phyloP scores from a whole-genome alignment of 2,329 filamentous ascomycete species.

The Sclerotinia spermophila region DNA sequence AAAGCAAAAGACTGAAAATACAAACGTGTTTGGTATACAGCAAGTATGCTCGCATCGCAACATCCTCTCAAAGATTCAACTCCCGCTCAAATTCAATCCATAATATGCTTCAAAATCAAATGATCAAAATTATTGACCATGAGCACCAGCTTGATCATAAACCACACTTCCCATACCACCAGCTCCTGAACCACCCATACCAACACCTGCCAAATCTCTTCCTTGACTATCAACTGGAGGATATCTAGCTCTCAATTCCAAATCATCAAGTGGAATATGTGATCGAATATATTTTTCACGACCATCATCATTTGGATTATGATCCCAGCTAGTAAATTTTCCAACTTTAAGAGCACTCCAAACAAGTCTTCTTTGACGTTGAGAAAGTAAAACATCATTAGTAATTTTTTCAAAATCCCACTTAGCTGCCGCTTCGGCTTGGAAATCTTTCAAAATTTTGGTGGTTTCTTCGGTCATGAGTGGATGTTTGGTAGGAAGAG shows the following conservation, averaged over 20 bases:
- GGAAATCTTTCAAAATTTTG: conserved; percentile 57
- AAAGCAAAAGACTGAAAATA: not conserved
- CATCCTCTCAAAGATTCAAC: not conserved
- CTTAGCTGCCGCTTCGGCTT: conserved; percentile 66
- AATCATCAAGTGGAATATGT: conserved; percentile 73
- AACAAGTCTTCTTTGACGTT: conserved; percentile 73
- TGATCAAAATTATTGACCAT: conserved; percentile 23
- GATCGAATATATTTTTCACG: conserved; percentile 78
- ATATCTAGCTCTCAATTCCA: conserved; percentile 72
- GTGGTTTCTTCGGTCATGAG: conserved; percentile 36
- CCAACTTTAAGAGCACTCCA: conserved; percentile 78
- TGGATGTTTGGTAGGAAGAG: conserved; percentile 39
- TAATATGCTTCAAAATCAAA: not conserved
- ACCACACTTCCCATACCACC: conserved; percentile 23
- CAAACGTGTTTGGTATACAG: not conserved
- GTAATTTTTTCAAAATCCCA: conserved; percentile 84
- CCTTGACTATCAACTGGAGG: conserved; percentile 55
- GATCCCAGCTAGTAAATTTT: conserved; percentile 79
- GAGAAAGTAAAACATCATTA: conserved; percentile 67
- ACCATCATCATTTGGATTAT: conserved; percentile 69
- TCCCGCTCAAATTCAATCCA: not conserved
- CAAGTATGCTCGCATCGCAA: not conserved
- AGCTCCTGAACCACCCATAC: conserved; percentile 21
- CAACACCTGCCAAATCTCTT: conserved; percentile 22
- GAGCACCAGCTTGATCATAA: conserved; percentile 26